phyloP scores from a whole-genome alignment of 2,329 filamentous ascomycete genomes.

The Cladosporium oxysporum region DNA sequence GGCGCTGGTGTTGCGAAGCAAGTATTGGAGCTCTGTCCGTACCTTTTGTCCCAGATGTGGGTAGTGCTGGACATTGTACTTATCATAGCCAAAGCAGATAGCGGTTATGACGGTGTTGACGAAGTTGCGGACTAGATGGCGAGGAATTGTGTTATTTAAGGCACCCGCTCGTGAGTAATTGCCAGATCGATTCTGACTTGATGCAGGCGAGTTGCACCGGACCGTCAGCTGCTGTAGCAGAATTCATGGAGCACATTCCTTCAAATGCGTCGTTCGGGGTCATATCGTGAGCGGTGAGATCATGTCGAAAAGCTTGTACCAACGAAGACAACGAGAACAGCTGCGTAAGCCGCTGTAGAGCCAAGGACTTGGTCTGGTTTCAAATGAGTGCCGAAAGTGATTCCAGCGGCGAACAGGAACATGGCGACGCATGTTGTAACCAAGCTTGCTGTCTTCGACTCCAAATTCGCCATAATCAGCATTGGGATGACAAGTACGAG shows the following conservation, averaged over 20 bases:
- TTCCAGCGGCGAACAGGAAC: conserved; percentile 17
- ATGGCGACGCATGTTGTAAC: conserved; percentile 21
- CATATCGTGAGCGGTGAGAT: no score
- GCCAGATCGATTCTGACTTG: neutral
- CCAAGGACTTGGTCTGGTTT: conserved; percentile 20
- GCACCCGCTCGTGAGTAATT: no score
- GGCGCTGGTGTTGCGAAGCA: neutral
- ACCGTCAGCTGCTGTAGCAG: no score
- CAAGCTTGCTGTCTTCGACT: neutral
- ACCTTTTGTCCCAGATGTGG: neutral
- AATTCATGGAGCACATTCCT: no score
- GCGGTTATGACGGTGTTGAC: neutral
- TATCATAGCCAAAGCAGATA: neutral
- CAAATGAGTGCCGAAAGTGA: conserved; percentile 11
- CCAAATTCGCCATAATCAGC: no score
- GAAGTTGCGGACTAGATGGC: neutral
- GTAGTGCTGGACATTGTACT: neutral
- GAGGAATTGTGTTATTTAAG: neutral
- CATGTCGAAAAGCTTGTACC: neutral
- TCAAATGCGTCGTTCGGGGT: no score
- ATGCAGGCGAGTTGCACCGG: no score
- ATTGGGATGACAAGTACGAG: no score
- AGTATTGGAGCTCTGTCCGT: neutral
- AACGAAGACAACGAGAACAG: conserved; percentile 12
- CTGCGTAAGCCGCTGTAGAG: conserved; percentile 21